Base-by-base conservation (phyloP, 306 rosid genomes). In the Pyrus pyrifolia region DNA sequence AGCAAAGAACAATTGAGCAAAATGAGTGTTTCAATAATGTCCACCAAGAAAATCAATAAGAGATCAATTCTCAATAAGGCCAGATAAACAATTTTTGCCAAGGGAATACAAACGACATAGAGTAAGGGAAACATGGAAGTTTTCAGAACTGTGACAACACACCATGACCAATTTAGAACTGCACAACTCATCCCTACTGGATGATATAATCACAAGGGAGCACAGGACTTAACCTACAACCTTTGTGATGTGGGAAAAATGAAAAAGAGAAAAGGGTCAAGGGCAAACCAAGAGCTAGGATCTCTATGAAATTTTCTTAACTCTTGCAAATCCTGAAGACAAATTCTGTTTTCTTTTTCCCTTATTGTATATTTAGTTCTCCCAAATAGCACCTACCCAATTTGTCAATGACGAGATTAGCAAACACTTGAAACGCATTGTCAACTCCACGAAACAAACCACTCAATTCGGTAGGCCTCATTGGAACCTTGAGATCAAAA, bases 381-480 rank as follows among this genome's bases (percentile, higher is more conserved):
- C 44, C 63, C 31, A 38, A 33, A 42, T 25, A 57, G 57, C 65
- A 81, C 97, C 81, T 74, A 95, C 99, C 93, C 83, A 92, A 81
- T 79, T 88, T 87, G 72, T 85, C 88, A 83, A 87, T 89, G 77
- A 87, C 92, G 62, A 68, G 85, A 75, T 88, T 92, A 35, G 91
- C 90, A 85, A 89, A 95, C 46, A 85, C 91, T 81, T 95, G 99
- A 87, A 92, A 93, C 46, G 93, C 97, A 87, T 95, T 95, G 87
- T 95, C 99, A 5, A 95, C 86, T 71, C 99, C 99, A 35, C 99
- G 97, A 80, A 90, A 89, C 88, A 95, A 80, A 84, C 96, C 76
- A 84, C 78, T 92, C 85, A 95, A 76, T 80, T 95, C 99, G 72
- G 97, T 77, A 82, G 90, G 75, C 83, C 99, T 85, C 99, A 95